Percentiles rank a stretch among this genome's conserved stretches.
Conservation (phyloP, 2,329 filamentous ascomycete species). For the Pestalotiopsis sp. region DNA sequence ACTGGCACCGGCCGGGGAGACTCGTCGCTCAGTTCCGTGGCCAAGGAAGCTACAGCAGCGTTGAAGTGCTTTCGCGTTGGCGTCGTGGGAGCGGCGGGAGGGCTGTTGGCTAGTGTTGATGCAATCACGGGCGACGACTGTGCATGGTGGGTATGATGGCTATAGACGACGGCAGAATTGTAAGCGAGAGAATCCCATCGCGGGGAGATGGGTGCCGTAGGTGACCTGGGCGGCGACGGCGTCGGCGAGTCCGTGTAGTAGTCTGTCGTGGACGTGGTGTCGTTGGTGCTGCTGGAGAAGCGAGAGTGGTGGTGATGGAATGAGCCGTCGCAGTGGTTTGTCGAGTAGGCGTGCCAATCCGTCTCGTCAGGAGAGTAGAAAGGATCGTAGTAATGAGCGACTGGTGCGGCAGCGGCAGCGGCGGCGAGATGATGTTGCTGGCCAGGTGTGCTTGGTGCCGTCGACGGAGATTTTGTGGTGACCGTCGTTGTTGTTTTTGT, state of each 20-base stretch:
- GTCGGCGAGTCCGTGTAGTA: slow-evolving; percentile 24
- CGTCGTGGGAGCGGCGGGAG: slow-evolving; percentile 15
- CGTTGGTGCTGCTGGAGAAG: slow-evolving; percentile 6
- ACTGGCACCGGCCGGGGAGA: slow-evolving; percentile 16
- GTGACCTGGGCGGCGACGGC: slow-evolving; percentile 32
- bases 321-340: slow-evolving; percentile 11
- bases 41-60: slow-evolving; percentile 19
- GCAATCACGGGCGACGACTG: background rate
- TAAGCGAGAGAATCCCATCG: slow-evolving; percentile 48
- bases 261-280: background rate
- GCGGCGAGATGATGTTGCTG: background rate
- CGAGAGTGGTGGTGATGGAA: slow-evolving; percentile 16
- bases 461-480: slow-evolving; percentile 15
- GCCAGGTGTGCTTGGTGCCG: slow-evolving; percentile 1
- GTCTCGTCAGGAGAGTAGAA: slow-evolving; percentile 9
- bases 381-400: slow-evolving; percentile 4
- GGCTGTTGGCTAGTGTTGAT: slow-evolving; percentile 15
- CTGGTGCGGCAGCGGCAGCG: background rate
- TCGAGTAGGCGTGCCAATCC: background rate
- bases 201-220: slow-evolving; percentile 35
- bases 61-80: slow-evolving; percentile 18
- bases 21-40: slow-evolving; percentile 25
- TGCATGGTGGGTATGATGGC: slow-evolving; percentile 21
- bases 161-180: slow-evolving; percentile 23
- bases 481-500: slow-evolving; percentile 10